A percentile compares a stretch with the other conserved stretches of the same genome.
Conservation (phyloP, 805 yeast species). For the Kodamaea fukazawae region DNA sequence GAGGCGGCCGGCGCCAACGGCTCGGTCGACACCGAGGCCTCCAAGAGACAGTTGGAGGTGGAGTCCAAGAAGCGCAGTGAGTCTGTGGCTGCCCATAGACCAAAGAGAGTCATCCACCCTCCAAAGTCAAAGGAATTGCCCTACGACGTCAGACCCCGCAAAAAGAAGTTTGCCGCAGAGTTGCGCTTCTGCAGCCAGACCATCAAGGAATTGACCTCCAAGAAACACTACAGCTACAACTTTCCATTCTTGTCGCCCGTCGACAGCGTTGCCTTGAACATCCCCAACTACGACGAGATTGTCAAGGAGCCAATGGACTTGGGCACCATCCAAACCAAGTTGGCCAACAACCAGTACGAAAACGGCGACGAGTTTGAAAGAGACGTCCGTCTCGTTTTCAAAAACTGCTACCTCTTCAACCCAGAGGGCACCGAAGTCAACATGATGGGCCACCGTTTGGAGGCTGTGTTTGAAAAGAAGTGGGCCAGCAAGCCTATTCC, state of each 20-base stretch:
- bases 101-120: conserved; percentile 94
- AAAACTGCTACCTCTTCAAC: conserved; percentile 87
- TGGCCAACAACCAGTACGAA: conserved; percentile 83
- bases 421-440: conserved; percentile 98
- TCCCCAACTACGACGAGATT: conserved; percentile 85
- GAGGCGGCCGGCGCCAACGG: conserved; percentile 22
- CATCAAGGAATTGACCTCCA: conserved; percentile 75
- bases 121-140: conserved; percentile 94
- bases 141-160: conserved; percentile 84
- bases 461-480: conserved; percentile 77
- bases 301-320: conserved; percentile 95
- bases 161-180: conserved; percentile 88
- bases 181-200: conserved; percentile 81
- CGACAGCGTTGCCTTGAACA: conserved; percentile 88
- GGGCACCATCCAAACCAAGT: conserved; percentile 75
- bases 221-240: conserved; percentile 79
- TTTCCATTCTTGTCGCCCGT: conserved; percentile 94
- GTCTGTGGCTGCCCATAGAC: conserved; percentile 75
- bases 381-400: conserved; percentile 80
- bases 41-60: conserved; percentile 45
- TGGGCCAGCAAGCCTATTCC: conserved; percentile 70
- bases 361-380: conserved; percentile 82
- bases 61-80: conserved; percentile 58
- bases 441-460: conserved; percentile 90
- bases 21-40: conserved; percentile 11